Base-by-base conservation (phyloP, 2,329 filamentous ascomycete genomes). In the Monilinia polystroma region DNA sequence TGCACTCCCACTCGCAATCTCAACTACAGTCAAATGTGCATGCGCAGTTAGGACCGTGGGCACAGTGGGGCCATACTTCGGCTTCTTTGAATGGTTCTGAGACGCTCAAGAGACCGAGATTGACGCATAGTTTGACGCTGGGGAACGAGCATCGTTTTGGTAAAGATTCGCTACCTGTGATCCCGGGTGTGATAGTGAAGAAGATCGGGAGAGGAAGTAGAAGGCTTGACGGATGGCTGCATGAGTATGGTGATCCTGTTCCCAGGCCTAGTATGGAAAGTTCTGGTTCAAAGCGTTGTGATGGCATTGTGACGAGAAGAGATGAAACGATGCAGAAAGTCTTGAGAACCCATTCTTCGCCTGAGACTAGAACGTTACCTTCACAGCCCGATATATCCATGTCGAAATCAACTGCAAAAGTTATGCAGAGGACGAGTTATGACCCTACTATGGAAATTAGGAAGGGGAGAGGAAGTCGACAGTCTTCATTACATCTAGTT, bases 351-450 rank as follows among this genome's bases (percentile, higher is more conserved):
- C 8, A 63, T 32, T 66, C 64, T 43, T 62, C 47, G 26, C 64
- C 64, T 6, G 56, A 67, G 8, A 41, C 54, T 45, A 58, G 54
- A 20, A 63, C 23, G 3, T 62, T 62, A 26, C 51, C 49, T 35
- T 20, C 41, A 26, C 32, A 62, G 41, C 58, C 56, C 3, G 52
- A 45, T 10, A 57, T 66, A 20, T 67, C 66, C 7, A 66, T 70
- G 55, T 68, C 68, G 2, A 69, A 66, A 41, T 71, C 69, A 11
- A 67, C 68, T 16, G 62, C 68, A 12, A 73, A 73, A 49, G 70
- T 72, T 11, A 64, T 68, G 52, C 70, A 73, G 52, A 60, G 72
- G 26, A 73, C 71, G 2, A 70, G 70, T 4, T 69, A 66, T 49
- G 70, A 72, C 56, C 67, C 69, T 11, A 67, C 43, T 7, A 59